Evolutionary conservation across 2,329 filamentous ascomycete species (phyloP), one percentile per base, ranked within the genome.

Genomic region (Microcera coccophila): DNA sequence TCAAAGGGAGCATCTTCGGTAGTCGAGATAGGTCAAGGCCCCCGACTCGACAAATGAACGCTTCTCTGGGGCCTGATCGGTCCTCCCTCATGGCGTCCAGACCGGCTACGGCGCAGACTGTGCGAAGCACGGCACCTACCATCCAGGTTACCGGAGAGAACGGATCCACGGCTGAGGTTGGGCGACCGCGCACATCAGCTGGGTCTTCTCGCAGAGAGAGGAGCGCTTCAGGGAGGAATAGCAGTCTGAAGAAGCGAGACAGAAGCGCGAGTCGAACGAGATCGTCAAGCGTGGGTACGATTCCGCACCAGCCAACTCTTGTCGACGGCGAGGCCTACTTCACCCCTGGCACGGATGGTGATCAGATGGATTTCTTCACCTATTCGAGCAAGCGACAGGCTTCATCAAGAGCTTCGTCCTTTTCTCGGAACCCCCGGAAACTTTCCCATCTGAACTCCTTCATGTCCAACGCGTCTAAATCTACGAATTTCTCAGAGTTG

Each of bases 1-100:
- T 87, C 50, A 79, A 76, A 50, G 82, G 85, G 19, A 93, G 86
- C 63, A 83, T 96, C 20, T 90, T 95, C 61, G 82, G 85, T n/a
- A 71, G 76, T 38, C 70, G 69, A 38, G 72, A 74, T 29, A 67
- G 72, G 48, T 68, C 65, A 28, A 64, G 63, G 52, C 62, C 69
- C 50, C 66, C 67, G 66, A 70, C 60, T 55, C 72, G 62, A 58
- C 64, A 62, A 38, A 56, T 64, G 17, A 70, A 65, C 47, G 60
- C 61, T 7, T 47, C 58, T n/a, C 58, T 60, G 5, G 54, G 58
- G 4, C 58, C 55, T 17, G 70, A 72, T 16, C 72, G 71, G 36
- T 60, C 66, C 7, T 43, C 55, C 3, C 53, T 59, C 4, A 36
- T 52, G 7, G 52, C 63, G 1, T 52, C 57, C 3, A 51, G 61